Evolutionary conservation across 495 filamentous ascomycete species (phyloP), one percentile per base, ranked within the genome.

Genomic region (Trichocladium antarcticum): DNA sequence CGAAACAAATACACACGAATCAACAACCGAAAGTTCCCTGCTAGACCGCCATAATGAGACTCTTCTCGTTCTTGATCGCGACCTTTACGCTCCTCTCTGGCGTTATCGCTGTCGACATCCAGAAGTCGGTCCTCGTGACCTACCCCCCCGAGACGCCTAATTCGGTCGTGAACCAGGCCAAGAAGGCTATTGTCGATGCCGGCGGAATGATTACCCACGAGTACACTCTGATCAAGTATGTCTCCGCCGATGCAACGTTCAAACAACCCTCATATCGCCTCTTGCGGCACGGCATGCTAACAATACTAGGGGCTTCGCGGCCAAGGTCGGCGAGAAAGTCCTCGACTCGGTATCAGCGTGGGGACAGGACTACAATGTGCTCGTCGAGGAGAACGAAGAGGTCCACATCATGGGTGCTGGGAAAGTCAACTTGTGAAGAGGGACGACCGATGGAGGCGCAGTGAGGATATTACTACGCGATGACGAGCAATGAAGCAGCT

Each of bases 91-190:
- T 77, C 47, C 51, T 67, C 47, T 71, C 70, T 35, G 67, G 79
- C 50, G 81, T 73, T 37, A 68, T 69, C 17, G 73, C 75, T 42
- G 69, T 76, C 20, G 73, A 74, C 37, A 53, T 68, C 49, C 74
- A 82, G 51, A 86, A 89, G 58, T 77, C 82, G 41, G 78, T 90
- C 42, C 76, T 94, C 51, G 73, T 95, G 59, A 84, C 76, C 57
- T 95, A 86, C 62, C 80, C 82, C 20, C 68, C 77, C 34, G 73
- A 80, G 42, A 90, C 86, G 6, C 84, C 89, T 14, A 71, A 83
- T 45, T 74, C 70, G 20, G 69, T 92, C 16, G 56, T 94, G 19
- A 66, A 76, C 12, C 59, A 83, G 42, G 86, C 84, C 32, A 93
- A 81, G 70, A 67, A 81, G 28, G 79, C 79, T 0, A 78, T 95